Evolutionary conservation across 1,284 basidiomycete genomes (phyloP).

Genomic region (Coniophora puteana): DNA sequence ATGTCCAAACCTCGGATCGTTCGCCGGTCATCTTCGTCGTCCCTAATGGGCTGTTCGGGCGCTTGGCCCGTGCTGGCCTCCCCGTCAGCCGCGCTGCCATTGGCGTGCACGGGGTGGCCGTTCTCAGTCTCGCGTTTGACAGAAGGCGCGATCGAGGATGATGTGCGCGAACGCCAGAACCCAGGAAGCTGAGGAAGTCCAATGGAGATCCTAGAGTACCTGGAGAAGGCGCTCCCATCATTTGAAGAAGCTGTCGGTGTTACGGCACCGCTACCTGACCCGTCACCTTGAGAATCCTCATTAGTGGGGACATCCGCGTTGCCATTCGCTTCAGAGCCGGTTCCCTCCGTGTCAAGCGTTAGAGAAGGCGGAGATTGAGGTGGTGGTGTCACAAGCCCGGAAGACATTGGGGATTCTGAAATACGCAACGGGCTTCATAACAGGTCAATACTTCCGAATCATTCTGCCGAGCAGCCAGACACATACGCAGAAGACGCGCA

Average conservation of each 20-base stretch:
- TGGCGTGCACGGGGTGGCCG: conserved; percentile 21
- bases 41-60: conserved; percentile 15
- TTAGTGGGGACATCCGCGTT: conserved; percentile 20
- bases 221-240: conserved; percentile 24
- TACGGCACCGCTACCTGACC: conserved; percentile 46
- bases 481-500: conserved; percentile 43
- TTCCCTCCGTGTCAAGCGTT: conserved; percentile 29
- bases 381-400: conserved; percentile 24
- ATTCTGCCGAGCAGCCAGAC: too few relatives aligned
- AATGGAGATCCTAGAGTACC: conserved; percentile 43
- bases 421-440: conserved; percentile 15
- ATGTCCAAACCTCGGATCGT: conserved; percentile 49
- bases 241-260: conserved; percentile 43
- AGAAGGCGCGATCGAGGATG: conserved; percentile 32
- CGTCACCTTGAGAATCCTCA: conserved; percentile 22
- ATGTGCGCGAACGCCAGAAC: conserved; percentile 58
- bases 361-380: conserved; percentile 15
- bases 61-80: neutral
- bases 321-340: too few relatives aligned
- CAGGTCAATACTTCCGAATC: conserved; percentile 18
- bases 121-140: conserved; percentile 17
- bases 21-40: conserved; percentile 54
- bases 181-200: conserved; percentile 61
- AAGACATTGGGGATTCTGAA: conserved; percentile 22
- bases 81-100: conserved; percentile 15